Evolutionary conservation across 352 stramenopile genomes (phyloP).

Genomic region (Peronospora tabacina): DNA sequence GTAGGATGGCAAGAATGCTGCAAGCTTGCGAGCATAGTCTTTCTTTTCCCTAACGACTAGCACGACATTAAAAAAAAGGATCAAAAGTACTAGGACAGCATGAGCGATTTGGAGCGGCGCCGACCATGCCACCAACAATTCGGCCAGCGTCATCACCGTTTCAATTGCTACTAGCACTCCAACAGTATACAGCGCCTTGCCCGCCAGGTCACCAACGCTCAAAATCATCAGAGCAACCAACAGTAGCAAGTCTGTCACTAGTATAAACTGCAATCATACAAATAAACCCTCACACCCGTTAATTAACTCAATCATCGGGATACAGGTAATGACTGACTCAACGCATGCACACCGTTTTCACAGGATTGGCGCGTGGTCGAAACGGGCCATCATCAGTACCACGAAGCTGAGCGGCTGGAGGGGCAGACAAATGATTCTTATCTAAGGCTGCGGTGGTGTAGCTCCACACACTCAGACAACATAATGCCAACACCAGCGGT

Average conservation of each 20-base stretch:
- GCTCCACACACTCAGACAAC: constrained; percentile 34
- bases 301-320: no score
- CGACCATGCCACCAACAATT: constrained; percentile 24
- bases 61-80: constrained; percentile 24
- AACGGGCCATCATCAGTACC: constrained; percentile 4
- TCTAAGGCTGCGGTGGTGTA: constrained; percentile 14
- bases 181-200: constrained; percentile 34
- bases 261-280: constrained; percentile 31
- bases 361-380: constrained; percentile 7
- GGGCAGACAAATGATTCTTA: not conserved
- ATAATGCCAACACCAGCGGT: constrained; percentile 27
- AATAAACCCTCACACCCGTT: not conserved
- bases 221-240: constrained; percentile 40
- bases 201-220: constrained; percentile 24
- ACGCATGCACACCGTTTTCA: constrained; percentile 24
- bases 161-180: constrained; percentile 37
- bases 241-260: constrained; percentile 38
- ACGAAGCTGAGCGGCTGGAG: constrained; percentile 13
- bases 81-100: constrained; percentile 28
- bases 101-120: constrained; percentile 32
- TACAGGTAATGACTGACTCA: not conserved
- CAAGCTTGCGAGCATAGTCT: constrained; percentile 27
- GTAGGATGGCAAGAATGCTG: constrained; percentile 31
- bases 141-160: constrained; percentile 30
- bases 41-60: constrained; percentile 24